Conservation (phyloP, 192 early-diverging fungal genomes). For the Gaertneriomyces semiglobifer region DNA sequence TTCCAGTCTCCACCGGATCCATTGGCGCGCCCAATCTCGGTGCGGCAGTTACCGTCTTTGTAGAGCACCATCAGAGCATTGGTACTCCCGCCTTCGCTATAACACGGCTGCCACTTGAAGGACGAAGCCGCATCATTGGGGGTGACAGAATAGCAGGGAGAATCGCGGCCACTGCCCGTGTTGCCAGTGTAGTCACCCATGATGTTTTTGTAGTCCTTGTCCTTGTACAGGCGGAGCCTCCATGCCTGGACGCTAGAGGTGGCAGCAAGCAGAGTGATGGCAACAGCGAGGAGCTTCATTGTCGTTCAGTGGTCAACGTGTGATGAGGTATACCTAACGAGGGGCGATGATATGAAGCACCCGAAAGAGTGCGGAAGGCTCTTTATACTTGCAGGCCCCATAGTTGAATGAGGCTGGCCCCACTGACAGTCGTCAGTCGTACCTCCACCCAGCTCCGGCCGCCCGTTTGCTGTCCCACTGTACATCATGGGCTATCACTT, state of each 20-base stretch:
- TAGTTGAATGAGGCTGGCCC: too few relatives aligned
- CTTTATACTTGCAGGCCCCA: too few relatives aligned
- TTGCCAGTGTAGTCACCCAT: constrained; percentile 2
- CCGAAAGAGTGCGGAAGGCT: too few relatives aligned
- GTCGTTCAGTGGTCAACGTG: not conserved
- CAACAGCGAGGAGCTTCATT: not conserved
- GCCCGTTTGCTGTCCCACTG: too few relatives aligned
- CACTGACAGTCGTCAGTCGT: too few relatives aligned
- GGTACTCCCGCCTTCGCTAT: not conserved
- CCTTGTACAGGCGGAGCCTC: not conserved
- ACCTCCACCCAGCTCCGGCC: too few relatives aligned
- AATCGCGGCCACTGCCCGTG: not conserved
- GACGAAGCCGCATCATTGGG: constrained; percentile 1
- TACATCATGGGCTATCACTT: too few relatives aligned
- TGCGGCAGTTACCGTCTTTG: not conserved
- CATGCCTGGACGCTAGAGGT: not conserved
- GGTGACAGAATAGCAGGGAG: not conserved
- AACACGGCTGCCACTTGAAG: not conserved
- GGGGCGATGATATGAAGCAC: too few relatives aligned
- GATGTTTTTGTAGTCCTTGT: not conserved
- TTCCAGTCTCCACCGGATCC: not conserved
- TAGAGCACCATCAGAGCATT: not conserved
- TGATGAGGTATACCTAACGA: too few relatives aligned
- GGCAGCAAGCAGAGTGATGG: not conserved
- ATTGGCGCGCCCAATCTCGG: not conserved